These are phyloP conservation scores for Zymoseptoria ardabiliae DNA, from an alignment of 2,329 filamentous ascomycete species.

Conservation along the genomic window DNA sequence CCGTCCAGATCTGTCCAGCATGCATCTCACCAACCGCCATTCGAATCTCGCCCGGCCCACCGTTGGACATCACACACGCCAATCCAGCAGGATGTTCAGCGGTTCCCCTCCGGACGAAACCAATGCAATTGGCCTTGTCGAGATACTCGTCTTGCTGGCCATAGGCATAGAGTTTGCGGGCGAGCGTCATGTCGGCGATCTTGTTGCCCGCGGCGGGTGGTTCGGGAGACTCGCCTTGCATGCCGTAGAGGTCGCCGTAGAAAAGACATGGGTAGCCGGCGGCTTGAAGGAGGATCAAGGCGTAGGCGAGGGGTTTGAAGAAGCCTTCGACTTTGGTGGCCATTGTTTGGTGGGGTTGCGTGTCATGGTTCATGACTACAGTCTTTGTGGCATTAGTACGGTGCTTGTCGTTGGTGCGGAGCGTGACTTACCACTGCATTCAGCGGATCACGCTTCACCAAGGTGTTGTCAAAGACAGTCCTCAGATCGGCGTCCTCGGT, in stretches of 20 bases:
- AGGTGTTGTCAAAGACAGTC: slow-evolving; percentile 21
- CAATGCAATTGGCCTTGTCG: slow-evolving; percentile 53
- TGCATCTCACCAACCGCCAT: slow-evolving; percentile 53
- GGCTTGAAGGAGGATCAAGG: slow-evolving; percentile 59
- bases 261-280: slow-evolving; percentile 60
- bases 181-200: slow-evolving; percentile 52
- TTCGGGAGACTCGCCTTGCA: slow-evolving; percentile 43
- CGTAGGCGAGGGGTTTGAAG: slow-evolving; percentile 66
- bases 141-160: slow-evolving; percentile 58
- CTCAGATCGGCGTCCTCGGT: slow-evolving; percentile 53
- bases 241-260: slow-evolving; percentile 61
- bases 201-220: slow-evolving; percentile 32
- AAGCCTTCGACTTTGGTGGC: slow-evolving; percentile 56
- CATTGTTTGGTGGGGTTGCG: slow-evolving; percentile 54
- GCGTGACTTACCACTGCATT: slow-evolving; percentile 8
- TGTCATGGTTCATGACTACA: slow-evolving; percentile 62
- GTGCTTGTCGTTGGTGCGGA: not conserved
- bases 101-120: slow-evolving; percentile 50
- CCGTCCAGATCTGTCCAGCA: slow-evolving; percentile 55
- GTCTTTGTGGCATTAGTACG: slow-evolving; percentile 33
- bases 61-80: slow-evolving; percentile 40
- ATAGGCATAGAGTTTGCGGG: slow-evolving; percentile 58
- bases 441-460: slow-evolving; percentile 11
- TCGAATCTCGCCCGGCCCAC: slow-evolving; percentile 36
- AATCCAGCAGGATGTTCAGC: slow-evolving; percentile 44